Evolutionary conservation across 2,329 filamentous ascomycete species (phyloP).

Genomic region (Karstenula rhodostoma): DNA sequence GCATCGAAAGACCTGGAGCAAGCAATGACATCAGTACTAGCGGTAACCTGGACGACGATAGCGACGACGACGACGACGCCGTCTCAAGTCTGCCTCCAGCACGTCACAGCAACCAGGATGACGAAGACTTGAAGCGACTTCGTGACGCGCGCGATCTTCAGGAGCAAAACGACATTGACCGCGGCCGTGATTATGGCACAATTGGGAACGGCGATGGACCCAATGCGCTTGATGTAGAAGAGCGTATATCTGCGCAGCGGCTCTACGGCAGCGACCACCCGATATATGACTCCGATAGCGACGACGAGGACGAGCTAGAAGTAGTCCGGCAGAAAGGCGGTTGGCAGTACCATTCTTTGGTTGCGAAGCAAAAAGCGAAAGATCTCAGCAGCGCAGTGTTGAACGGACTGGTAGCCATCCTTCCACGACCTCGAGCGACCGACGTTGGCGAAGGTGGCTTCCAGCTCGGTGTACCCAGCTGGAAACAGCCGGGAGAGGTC

Average conservation of each 20-base stretch:
- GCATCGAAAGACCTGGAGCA: slow-evolving; percentile 81
- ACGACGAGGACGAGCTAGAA: slow-evolving; percentile 80
- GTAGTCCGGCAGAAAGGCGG: slow-evolving; percentile 80
- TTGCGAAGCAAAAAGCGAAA: slow-evolving; percentile 58
- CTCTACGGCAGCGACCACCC: slow-evolving; percentile 74
- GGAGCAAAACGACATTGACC: slow-evolving; percentile 59
- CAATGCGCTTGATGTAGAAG: slow-evolving; percentile 76
- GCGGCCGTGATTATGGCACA: slow-evolving; percentile 58
- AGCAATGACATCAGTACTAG: slow-evolving; percentile 79
- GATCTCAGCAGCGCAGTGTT: slow-evolving; percentile 50
- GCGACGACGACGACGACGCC: slow-evolving; percentile 65
- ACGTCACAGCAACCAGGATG: slow-evolving; percentile 47
- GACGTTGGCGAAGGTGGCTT: slow-evolving; percentile 52
- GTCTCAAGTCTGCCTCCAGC: slow-evolving; percentile 37
- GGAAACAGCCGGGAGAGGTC: slow-evolving; percentile 49
- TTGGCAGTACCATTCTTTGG: slow-evolving; percentile 71
- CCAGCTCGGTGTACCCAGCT: slow-evolving; percentile 54
- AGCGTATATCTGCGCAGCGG: slow-evolving; percentile 73
- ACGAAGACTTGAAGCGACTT: slow-evolving; percentile 57
- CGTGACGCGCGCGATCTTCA: slow-evolving; percentile 60
- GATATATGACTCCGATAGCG: slow-evolving; percentile 90
- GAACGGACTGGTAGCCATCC: slow-evolving; percentile 39
- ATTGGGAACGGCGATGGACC: slow-evolving; percentile 46
- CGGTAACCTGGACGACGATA: slow-evolving; percentile 78
- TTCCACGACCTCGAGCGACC: slow-evolving; percentile 53